Base-by-base conservation (phyloP, 2,329 filamentous ascomycete genomes). In the Phyllosticta paracitricarpa region DNA sequence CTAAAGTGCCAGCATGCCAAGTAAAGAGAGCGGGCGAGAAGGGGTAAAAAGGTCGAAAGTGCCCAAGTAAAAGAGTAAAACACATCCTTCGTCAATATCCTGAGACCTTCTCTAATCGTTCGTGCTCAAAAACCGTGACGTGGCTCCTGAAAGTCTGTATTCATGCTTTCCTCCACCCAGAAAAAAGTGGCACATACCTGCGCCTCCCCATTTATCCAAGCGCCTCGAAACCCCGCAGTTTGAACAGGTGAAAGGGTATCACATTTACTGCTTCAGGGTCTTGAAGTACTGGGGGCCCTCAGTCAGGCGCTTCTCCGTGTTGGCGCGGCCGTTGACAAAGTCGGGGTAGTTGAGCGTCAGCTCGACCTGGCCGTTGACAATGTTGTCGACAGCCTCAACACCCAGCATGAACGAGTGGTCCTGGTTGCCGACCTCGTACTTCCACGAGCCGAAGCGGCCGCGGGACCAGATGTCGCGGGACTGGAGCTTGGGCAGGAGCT, bases 351-450 rank as follows among this genome's bases (percentile, higher is more conserved):
- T 96, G 73, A 97, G 84, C 33, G 92, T 96, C 71, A 96, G 80
- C 82, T 97, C 92, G 54, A 92, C 89, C 48, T 89, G 87, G 67
- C 92, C 92, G 75, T 88, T 92, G 77, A 92, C 84, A 72, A 96
- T 90, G 79, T 90, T 85, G 79, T 97, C 92, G 51, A 86, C 91
- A 56, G 92, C 92, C 79, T 97, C 92, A 22, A 96, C 92, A 73
- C 92, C 92, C 65, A 96, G 82, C 92, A 97, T 97, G 78, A 97
- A 97, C 26, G 89, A 93, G 83, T 97, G 92, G 78, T 97, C 92
- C 82, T 96, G 91, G 84, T 96, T 96, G 72, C 91, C 91, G 65
- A 89, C 89, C 79, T 99, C 94, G 81, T 99, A 99, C 73, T 91
- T 84, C 94, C 94, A 99, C 82, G 88, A 93, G 70, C 94, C 94